These are phyloP conservation scores for Fremontodendron californicum DNA, from an alignment of 345 rosid species.

Conservation along the genomic window DNA sequence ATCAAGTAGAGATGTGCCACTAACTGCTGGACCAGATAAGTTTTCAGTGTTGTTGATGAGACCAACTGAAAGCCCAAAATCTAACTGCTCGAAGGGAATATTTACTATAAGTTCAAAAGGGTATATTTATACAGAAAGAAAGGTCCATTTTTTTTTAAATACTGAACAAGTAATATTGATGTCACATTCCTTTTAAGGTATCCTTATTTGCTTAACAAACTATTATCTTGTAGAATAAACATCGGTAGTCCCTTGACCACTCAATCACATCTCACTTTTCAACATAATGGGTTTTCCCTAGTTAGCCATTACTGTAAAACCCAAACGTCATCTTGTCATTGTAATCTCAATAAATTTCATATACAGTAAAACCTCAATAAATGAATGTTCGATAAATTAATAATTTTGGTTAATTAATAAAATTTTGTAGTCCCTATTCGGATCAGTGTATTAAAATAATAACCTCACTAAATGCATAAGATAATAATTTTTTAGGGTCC, in stretches of 20 bases:
- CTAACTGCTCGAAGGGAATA: slow-evolving; percentile 47
- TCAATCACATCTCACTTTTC: not conserved
- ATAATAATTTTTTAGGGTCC: too few relatives aligned
- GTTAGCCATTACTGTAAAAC: not conserved
- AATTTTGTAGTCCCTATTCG: too few relatives aligned
- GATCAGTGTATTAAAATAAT: too few relatives aligned
- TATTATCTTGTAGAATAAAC: not conserved
- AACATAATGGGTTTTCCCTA: not conserved
- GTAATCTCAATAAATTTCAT: not conserved
- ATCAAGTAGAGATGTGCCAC: too few relatives aligned
- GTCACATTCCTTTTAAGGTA: not conserved
- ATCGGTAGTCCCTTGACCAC: not conserved
- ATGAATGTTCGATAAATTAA: too few relatives aligned
- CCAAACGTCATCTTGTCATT: not conserved
- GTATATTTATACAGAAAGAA: not conserved
- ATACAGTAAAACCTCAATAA: too few relatives aligned
- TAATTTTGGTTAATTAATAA: too few relatives aligned
- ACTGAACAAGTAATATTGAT: not conserved
- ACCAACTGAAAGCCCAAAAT: slow-evolving; percentile 89
- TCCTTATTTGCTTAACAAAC: not conserved
- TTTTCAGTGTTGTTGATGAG: slow-evolving; percentile 98
- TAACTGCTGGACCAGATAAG: too few relatives aligned
- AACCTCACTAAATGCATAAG: too few relatives aligned
- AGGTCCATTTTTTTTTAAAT: not conserved
- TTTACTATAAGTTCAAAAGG: not conserved